Base-by-base conservation (phyloP, 306 rosid genomes). In the Cicer bijugum region DNA sequence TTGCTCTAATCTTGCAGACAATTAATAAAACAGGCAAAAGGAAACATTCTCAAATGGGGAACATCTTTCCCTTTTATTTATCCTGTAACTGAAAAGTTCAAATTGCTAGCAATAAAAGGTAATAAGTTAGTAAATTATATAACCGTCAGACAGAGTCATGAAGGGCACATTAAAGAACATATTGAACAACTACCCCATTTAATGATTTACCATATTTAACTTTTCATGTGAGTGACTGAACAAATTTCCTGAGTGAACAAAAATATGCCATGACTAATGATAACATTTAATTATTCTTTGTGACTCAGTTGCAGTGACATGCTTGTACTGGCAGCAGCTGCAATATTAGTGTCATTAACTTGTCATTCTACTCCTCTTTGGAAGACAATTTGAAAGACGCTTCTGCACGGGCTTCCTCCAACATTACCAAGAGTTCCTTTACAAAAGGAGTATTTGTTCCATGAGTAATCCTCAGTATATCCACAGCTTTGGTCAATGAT, bases 401-500 rank as follows among this genome's bases (percentile, higher is more conserved):
- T 88, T 93, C 97, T 0, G 94, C 91, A 14, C 87, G 91, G 17
- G 98, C 97, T 85, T 93, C 98, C 61, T 91, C 96, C 85, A 91
- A 88, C 85, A 80, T 88, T 85, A 76, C 23, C 64, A 82, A 74
- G 12, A 93, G 91, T 7, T 88, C 94, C 84, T 88, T 88, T 90
- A 89, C 78, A 76, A 93, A 93, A 66, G 86, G 80, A 4, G 91
- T 83, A 33, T 66, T 77, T 37, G 91, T 93, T 57, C 98, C 98
- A 76, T 93, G 98, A 38, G 97, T 91, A 52, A 93, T 75, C 77
- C 87, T 76, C 66, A 93, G 86, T 60, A 88, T 80, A 87, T 89
- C 91, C 63, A 77, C 83, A 0, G 97, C 96, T 83, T 80, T 86
- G 48, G 88, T 83, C 73, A 91, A 77, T 40, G 90, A 88, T 77